Conservation (phyloP, 768 basidiomycete species). For the Lactifluus pinguis region DNA sequence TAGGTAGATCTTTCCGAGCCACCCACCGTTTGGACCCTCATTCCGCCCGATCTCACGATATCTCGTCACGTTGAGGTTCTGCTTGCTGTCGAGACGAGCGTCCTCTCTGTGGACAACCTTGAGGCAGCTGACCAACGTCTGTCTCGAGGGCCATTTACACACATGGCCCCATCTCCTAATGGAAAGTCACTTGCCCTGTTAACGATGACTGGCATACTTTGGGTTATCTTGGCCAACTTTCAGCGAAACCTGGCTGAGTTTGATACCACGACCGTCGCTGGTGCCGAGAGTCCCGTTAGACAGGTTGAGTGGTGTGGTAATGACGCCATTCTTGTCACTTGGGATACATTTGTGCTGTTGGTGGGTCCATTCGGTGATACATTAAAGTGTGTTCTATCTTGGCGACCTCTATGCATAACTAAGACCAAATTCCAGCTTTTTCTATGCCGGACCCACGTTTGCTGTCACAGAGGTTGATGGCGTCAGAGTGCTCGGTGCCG, state of each 20-base stretch:
- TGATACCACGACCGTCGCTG: slow-evolving; percentile 49
- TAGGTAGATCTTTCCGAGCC: slow-evolving; percentile 60
- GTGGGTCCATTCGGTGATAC: slow-evolving; percentile 92
- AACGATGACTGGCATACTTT: slow-evolving; percentile 61
- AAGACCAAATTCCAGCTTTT: slow-evolving; percentile 16
- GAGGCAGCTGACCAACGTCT: slow-evolving; percentile 85
- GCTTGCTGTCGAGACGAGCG: slow-evolving; percentile 69
- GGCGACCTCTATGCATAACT: not conserved
- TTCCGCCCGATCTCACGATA: slow-evolving; percentile 83
- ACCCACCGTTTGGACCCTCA: slow-evolving; percentile 78
- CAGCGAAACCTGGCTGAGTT: slow-evolving; percentile 84
- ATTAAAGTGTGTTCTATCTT: slow-evolving; percentile 51
- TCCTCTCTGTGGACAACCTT: slow-evolving; percentile 80
- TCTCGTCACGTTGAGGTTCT: slow-evolving; percentile 88
- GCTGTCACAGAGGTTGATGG: slow-evolving; percentile 86
- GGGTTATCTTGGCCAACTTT: slow-evolving; percentile 95
- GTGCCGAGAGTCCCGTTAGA: slow-evolving; percentile 47
- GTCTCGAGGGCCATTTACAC: slow-evolving; percentile 80
- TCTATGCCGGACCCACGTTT: slow-evolving; percentile 66
- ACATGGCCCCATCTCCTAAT: slow-evolving; percentile 85
- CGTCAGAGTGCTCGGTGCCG: slow-evolving; percentile 70
- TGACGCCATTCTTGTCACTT: slow-evolving; percentile 84
- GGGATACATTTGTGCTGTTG: slow-evolving; percentile 66
- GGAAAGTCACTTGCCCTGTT: slow-evolving; percentile 86
- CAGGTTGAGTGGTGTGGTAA: slow-evolving; percentile 95